These are phyloP conservation scores for Yarrowia sp. DNA, from an alignment of 805 yeast genomes.

Conservation along the genomic window DNA sequence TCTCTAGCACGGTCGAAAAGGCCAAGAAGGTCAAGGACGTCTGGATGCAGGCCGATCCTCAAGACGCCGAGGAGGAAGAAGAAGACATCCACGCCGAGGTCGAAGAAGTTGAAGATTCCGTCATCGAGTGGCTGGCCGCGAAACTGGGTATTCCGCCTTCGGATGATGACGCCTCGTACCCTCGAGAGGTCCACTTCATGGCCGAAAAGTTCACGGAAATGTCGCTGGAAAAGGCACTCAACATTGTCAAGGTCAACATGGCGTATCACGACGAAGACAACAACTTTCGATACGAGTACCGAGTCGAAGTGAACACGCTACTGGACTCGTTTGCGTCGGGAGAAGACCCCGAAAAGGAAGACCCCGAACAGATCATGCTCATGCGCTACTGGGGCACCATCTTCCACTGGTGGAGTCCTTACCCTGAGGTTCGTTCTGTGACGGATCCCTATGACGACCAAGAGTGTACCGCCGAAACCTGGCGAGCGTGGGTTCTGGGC, in stretches of 20 bases:
- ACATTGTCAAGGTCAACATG: slow-evolving; percentile 42
- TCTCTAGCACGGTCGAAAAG: too few species aligned
- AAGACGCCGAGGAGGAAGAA: too few species aligned
- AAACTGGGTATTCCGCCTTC: too few species aligned
- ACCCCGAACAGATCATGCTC: not conserved
- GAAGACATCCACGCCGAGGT: too few species aligned
- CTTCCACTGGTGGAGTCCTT: too few species aligned
- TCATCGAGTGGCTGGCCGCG: too few species aligned
- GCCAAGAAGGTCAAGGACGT: too few species aligned
- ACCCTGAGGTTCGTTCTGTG: too few species aligned
- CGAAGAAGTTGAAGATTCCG: too few species aligned
- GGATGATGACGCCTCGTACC: too few species aligned
- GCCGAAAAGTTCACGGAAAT: slow-evolving; percentile 42
- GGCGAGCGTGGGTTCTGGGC: slow-evolving; percentile 52
- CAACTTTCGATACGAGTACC: slow-evolving; percentile 44
- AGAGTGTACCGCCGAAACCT: slow-evolving; percentile 45
- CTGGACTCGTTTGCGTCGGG: slow-evolving; percentile 9
- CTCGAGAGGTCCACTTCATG: too few species aligned
- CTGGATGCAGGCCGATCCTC: too few species aligned
- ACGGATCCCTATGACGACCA: slow-evolving; percentile 47
- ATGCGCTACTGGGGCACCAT: slow-evolving; percentile 10
- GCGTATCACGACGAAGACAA: slow-evolving; percentile 47
- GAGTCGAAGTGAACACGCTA: slow-evolving; percentile 23
- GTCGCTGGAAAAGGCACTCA: slow-evolving; percentile 41
- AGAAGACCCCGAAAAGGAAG: not conserved